Base-by-base conservation (phyloP, 2,329 filamentous ascomycete species). In the Pyrenochaeta sp. region DNA sequence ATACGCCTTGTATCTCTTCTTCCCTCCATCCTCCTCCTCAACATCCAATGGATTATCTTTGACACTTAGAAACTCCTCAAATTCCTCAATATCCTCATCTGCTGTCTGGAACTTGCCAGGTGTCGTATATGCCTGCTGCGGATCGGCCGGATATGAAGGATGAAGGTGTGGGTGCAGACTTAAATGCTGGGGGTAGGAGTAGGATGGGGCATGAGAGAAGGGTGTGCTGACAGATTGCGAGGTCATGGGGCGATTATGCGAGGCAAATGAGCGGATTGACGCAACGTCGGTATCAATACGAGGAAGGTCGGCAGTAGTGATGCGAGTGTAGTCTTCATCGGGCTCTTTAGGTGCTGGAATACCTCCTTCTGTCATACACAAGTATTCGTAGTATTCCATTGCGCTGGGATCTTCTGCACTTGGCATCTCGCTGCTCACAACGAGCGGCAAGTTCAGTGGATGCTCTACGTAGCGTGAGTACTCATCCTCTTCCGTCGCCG, bases 1-100 rank as follows among this genome's bases (percentile, higher is more conserved):
- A 77, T 99, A 99, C 9, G 93, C 91, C 78, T 97, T 98, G 76
- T 99, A 99, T 64, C 95, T 83, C 83, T 98, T 97, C 84, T 96
- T 98, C 35, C 85, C 83, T 40, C 87, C 83, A 74, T 98, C 95
- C 68, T 96, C 93, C 39, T 93, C 89, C 1, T 87, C 88, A 12
- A 98, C 94, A 2, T 91, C 96, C 46, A 99, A 78, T 15, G 92
- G 91, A 66, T 97, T 91, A 56, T 95, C 90, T 4, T 85, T 86
- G 11, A 95, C 85, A 37, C 83, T 85, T 50, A 97, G 75, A 68
- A 95, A 89, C 57, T 95, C 90, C 27, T 81, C 81, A 75, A 96
- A 97, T 52, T 91, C 85, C 17, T 84, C 84, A 40, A 89, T 68
- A 60, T 92, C 90, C 51, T 90, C 87, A 51, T 87, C 87, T 3